A percentile compares a stretch with the other conserved stretches of the same genome.
Evolutionary conservation across 2,329 filamentous ascomycete species (phyloP).

Genomic region (Tolypocladium nubicola): DNA sequence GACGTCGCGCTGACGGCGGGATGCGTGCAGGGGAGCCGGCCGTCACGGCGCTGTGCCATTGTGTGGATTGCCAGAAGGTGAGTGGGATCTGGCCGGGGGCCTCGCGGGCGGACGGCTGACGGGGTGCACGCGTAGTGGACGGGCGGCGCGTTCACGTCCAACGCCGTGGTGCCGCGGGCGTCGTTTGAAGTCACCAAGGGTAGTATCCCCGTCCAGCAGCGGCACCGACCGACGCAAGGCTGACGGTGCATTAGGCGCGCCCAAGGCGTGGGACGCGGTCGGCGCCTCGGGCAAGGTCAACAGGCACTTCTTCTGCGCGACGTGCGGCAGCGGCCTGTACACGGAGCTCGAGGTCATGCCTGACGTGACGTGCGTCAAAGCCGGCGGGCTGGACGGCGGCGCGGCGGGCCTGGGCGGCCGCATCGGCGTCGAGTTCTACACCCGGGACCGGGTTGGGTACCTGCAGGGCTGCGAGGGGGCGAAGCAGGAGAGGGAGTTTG

Average conservation of each 20-base stretch:
- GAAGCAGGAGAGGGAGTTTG: conserved; percentile 6
- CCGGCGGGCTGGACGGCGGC: conserved; percentile 37
- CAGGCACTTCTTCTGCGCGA: conserved; percentile 43
- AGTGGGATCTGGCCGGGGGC: background rate
- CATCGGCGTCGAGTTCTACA: conserved; percentile 41
- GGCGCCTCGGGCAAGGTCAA: conserved; percentile 43
- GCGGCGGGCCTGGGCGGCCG: conserved; percentile 29
- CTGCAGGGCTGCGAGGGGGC: conserved; percentile 23
- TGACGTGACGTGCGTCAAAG: conserved; percentile 38
- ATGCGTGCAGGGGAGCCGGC: conserved; percentile 26
- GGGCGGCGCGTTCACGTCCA: conserved; percentile 43
- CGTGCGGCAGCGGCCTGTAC: conserved; percentile 39
- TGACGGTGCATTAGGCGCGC: conserved; percentile 21
- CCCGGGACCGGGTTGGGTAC: conserved; percentile 36
- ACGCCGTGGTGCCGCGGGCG: conserved; percentile 35
- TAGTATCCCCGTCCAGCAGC: conserved; percentile 6
- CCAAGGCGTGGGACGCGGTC: conserved; percentile 33
- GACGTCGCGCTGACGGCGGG: background rate
- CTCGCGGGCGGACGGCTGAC: background rate
- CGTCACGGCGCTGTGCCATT: conserved; percentile 39
- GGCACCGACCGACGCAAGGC: background rate
- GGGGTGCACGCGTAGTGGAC: conserved; percentile 25
- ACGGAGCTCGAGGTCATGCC: conserved; percentile 43
- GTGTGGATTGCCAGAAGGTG: conserved; percentile 44
- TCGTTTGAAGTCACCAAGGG: conserved; percentile 39